These are phyloP conservation scores for Claviceps sp. DNA, from an alignment of 2,329 filamentous ascomycete species.

Conservation along the genomic window DNA sequence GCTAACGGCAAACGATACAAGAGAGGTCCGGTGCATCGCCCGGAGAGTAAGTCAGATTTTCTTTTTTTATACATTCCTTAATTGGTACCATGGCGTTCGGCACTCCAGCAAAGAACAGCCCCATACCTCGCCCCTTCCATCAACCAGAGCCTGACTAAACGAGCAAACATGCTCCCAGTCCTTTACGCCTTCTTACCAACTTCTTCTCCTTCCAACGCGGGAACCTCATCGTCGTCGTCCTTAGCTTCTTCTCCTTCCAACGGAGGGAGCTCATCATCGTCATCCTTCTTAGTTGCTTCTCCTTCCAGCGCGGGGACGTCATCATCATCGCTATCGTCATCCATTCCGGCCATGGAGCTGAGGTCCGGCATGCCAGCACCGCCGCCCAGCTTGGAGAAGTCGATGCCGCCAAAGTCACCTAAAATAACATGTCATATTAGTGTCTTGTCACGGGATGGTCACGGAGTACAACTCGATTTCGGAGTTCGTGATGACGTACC, in stretches of 20 bases:
- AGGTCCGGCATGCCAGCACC: conserved; percentile 21
- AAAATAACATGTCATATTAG: not conserved
- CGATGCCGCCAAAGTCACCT: conserved; percentile 73
- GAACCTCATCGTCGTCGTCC: conserved; percentile 54
- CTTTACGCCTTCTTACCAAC: conserved; percentile 26
- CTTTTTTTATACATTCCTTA: not conserved
- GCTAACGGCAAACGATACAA: not conserved
- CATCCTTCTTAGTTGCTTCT: conserved; percentile 28
- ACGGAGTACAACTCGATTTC: not conserved
- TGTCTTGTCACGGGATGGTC: not conserved
- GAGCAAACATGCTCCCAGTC: not conserved
- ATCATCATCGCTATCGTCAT: conserved; percentile 38
- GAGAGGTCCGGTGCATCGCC: not conserved
- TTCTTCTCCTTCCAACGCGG: conserved; percentile 48
- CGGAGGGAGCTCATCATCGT: conserved; percentile 59
- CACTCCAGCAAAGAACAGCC: not conserved
- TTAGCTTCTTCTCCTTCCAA: conserved; percentile 39
- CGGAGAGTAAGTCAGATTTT: not conserved
- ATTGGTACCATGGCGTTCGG: not conserved
- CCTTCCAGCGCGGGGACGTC: conserved; percentile 64
- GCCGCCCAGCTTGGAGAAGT: conserved; percentile 80
- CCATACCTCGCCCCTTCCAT: not conserved
- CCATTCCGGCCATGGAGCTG: conserved; percentile 35
- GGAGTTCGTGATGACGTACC: conserved; percentile 22
- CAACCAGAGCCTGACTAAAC: not conserved